phyloP scores from a whole-genome alignment of 352 stramenopile species.

The Phytophthora cajani region DNA sequence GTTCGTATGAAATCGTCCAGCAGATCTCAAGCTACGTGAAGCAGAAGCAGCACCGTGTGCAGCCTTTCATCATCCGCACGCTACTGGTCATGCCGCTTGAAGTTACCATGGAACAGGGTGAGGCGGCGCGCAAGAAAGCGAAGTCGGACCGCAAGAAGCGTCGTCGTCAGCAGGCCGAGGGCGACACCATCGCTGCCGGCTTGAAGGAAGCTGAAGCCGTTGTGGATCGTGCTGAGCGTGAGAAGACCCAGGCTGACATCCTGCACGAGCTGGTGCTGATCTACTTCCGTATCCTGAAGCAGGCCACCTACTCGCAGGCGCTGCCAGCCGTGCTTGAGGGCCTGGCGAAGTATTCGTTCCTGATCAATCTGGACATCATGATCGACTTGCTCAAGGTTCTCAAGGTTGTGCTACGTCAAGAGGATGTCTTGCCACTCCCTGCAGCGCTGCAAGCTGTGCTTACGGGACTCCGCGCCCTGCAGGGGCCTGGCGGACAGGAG shows the following conservation, averaged over 20 bases:
- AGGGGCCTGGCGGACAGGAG: conserved; percentile 92
- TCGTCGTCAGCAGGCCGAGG: conserved; percentile 72
- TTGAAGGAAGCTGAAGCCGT: conserved; percentile 95
- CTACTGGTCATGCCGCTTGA: conserved; percentile 83
- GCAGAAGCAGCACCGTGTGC: conserved; percentile 85
- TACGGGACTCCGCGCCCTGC: conserved; percentile 93
- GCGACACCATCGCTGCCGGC: conserved; percentile 89
- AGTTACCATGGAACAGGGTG: conserved; percentile 87
- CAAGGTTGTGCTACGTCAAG: conserved; percentile 89
- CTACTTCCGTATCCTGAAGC: conserved; percentile 97
- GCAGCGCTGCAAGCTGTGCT: conserved; percentile 88
- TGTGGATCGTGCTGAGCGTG: conserved; percentile 92
- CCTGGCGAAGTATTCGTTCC: conserved; percentile 95
- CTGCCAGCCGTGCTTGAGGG: conserved; percentile 93
- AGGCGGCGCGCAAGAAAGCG: conserved; percentile 76
- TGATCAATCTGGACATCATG: conserved; percentile 99
- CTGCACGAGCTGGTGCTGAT: conserved; percentile 95
- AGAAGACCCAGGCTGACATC: conserved; percentile 95
- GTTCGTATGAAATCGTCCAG: conserved; percentile 80
- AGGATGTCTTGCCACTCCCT: conserved; percentile 72
- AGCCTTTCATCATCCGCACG: conserved; percentile 76
- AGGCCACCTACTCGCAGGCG: conserved; percentile 86
- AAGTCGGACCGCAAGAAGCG: conserved; percentile 89
- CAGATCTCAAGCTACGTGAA: conserved; percentile 87
- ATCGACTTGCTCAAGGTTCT: conserved; percentile 96